Evolutionary conservation across 441 rosid genomes (phyloP), one percentile per base, ranked within the genome.

Genomic region (Euphorbia schlechtendalii): DNA sequence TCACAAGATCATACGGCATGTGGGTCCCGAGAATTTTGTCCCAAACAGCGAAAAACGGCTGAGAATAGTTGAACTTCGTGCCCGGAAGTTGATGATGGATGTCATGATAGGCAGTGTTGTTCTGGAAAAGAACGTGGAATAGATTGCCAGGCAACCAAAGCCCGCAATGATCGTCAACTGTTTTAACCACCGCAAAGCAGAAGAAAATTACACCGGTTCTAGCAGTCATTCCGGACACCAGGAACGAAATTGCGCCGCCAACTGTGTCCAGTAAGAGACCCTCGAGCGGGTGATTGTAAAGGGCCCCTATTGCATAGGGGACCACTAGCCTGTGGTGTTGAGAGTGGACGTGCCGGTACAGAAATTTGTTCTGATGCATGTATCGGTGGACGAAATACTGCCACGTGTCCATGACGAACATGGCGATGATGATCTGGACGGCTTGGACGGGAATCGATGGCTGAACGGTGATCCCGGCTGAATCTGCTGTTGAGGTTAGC

Each of bases 91-190:
- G 96, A 75, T 86, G 96, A 60, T 86, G 93, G 69, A 89, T 70
- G 75, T 86, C 93, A n/a, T 89, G 93, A 63, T 84, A 86, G 10
- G 95, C 91, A 28, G 83, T 81, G 78, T 87, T 87, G 78, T 87
- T 85, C 70, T 75, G 81, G 76, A 87, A 82, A 57, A 80, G 66
- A 13, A 78, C 57, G 64, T 82, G 89, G 80, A 89, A 82, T 54
- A 85, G 62, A 68, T 82, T 89, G 67, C 91, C 89, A 28, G 96
- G 91, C 72, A 89, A 70, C 82, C 85, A 76, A 56, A 86, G 85
- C 59, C 91, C 91, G 54, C 84, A 87, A 49, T 85, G 94, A 66
- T 87, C 90, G 67, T 87, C 94, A 3, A 85, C 85, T 1, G 90
- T 79, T 72, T 89, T 89, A 17, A 85, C 66, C 46, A 82, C 80